Evolutionary conservation across 129 eudicot genomes (phyloP).

Genomic region (Glebionis coronaria): DNA sequence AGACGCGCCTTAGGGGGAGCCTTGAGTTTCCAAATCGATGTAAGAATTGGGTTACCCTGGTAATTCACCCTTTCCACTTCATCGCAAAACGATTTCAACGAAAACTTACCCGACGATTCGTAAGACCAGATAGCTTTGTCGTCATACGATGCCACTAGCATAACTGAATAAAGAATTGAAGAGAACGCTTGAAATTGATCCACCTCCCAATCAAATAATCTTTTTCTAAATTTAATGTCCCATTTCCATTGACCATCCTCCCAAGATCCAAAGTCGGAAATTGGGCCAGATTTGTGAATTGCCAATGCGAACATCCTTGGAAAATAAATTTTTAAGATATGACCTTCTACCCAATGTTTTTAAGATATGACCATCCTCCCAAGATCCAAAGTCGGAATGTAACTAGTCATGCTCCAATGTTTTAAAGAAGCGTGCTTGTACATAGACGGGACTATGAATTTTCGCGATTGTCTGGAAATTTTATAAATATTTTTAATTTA

Average conservation of each 20-base stretch:
- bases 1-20: background rate
- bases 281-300: background rate
- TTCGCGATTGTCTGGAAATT: too few species aligned
- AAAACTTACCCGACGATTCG: background rate
- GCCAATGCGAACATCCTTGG: background rate
- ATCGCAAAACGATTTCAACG: background rate
- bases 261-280: background rate
- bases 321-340: too few species aligned
- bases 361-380: too few species aligned
- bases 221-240: background rate
- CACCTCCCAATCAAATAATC: background rate
- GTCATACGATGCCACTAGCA: background rate
- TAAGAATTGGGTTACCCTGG: background rate
- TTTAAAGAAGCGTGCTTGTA: too few species aligned
- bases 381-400: too few species aligned
- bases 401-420: too few species aligned
- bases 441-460: too few species aligned
- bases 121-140: background rate
- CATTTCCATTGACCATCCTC: background rate
- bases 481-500: too few species aligned
- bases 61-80: background rate
- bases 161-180: background rate
- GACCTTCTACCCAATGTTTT: background rate
- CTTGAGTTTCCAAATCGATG: background rate
- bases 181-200: background rate